Base-by-base conservation (phyloP, 768 basidiomycete genomes). In the Floccularia luteovirens region DNA sequence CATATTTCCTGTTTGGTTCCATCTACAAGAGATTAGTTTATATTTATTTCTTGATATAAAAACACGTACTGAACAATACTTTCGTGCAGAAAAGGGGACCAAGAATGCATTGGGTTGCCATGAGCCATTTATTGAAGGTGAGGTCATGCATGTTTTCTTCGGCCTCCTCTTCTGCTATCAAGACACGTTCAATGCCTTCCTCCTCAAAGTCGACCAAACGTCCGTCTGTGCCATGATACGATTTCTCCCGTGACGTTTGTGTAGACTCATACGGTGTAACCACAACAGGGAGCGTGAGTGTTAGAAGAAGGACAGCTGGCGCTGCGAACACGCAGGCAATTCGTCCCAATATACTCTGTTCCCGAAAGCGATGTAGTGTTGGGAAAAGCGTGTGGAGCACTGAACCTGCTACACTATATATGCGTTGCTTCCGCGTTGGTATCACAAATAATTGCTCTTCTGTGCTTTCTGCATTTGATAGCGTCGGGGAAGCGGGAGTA, bases 241-340 rank as follows among this genome's bases (percentile, higher is more conserved):
- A 38, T 53, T 74, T 75, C 50, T 79, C 75, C 10, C 52, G 56
- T 3, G 64, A 51, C 12, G 49, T 43, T 13, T 51, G 53, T 20
- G 49, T 33, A 16, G 49, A 47, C 2, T 64, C 51, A 48, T 79
- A 79, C 3, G 76, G 72, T 7, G 69, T 78, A 21, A 87, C 75
- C 13, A 93, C 90, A 10, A 99, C 93, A 3, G 92, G 92, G 7
- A 98, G 65, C 0, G 94, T 97, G 14, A 98, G 47, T 0, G 93
- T 97, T 36, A 99, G 63, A 3, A 71, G 67, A 58, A 96, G 64
- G 1, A 99, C 79, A 1, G 91, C 90, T 1, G 94, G 94, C 0
- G 84, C 79, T 2, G 91, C 90, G 41, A 96, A 72, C 19, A 94
- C 48, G 0, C 82, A 76, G 0, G 86, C 84, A 22, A 88, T 62